These are phyloP conservation scores for Hondaea fermentalgiana DNA, from an alignment of 108 stramenopile species.

Conservation along the genomic window DNA sequence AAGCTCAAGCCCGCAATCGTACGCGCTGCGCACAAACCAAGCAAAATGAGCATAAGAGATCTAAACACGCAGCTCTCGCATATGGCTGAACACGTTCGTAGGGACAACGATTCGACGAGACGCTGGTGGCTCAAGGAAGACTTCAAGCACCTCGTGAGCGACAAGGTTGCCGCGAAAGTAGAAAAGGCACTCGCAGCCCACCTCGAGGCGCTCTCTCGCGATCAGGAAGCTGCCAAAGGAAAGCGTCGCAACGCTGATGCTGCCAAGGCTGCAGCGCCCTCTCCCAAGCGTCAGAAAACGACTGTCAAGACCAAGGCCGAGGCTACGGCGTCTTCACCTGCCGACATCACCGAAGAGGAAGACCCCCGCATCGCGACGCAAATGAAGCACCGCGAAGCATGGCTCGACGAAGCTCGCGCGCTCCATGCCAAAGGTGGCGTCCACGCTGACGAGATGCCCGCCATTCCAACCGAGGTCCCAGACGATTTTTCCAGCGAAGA, in stretches of 20 bases:
- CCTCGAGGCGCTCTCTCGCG: too few relatives aligned
- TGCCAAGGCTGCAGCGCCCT: too few relatives aligned
- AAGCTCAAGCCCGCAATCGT: background rate
- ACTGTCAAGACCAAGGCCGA: background rate
- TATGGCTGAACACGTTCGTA: background rate
- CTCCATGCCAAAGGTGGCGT: background rate
- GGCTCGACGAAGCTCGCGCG: background rate
- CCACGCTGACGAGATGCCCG: background rate
- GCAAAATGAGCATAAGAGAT: background rate
- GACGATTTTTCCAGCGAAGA: background rate
- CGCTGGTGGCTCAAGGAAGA: slow-evolving; percentile 1
- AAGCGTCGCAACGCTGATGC: too few relatives aligned
- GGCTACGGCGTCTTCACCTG: background rate
- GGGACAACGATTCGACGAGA: background rate
- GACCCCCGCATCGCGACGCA: background rate
- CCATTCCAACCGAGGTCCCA: background rate
- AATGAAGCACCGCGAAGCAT: background rate
- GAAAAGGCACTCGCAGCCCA: background rate
- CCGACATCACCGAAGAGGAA: background rate
- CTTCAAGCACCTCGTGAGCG: background rate
- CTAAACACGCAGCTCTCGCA: background rate
- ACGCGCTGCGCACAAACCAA: background rate
- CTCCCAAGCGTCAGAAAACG: too few relatives aligned
- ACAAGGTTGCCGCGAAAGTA: background rate
- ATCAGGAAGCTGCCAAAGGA: too few relatives aligned